Base-by-base conservation (phyloP, 768 basidiomycete genomes). In the Gymnopilus dilepis region DNA sequence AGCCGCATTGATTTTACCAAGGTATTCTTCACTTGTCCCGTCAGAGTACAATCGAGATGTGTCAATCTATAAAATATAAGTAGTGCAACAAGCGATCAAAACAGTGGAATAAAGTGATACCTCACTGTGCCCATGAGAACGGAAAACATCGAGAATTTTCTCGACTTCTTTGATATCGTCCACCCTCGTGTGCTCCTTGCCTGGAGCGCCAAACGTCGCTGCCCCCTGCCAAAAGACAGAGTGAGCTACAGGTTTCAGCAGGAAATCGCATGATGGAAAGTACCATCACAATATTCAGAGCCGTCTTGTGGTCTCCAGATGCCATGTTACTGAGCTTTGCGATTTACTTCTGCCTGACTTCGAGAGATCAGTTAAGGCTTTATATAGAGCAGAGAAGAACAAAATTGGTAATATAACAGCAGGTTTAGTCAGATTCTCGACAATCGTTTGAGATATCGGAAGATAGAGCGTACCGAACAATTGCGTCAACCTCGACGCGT, bases 21-120 rank as follows among this genome's bases (percentile, higher is more conserved):
- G 77, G 63, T 74, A 76, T 50, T 78, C 76, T 67, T 90, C 86
- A 7, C 85, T 84, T 0, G 86, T 86, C 1, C 86, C 84, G 31
- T 77, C 78, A 8, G 72, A 77, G 56, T 88, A 86, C 6, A 75
- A 66, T n/a, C 83, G 76, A 15, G 85, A 80, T 0, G 85, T 83
- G 59, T 87, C 86, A 30, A 87, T 70, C 73, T 76, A 61, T 31
- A 70, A 75, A 70, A 71, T 58, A 1, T 3, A 15, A 6, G 6
- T 4, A 3, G 76, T 67, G 4, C 82, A 72, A 13, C 42, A 1
- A 17, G 2, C 6, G 3, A 2, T 6, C 15, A 17, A 3, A 31
- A 48, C 61, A 77, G 76, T 43, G 66, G 70, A 26, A 40, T 5
- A 51, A 37, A 2, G 19, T 6, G n/a, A 34, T 38, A 76, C 86